Evolutionary conservation across 2,329 filamentous ascomycete genomes (phyloP).

Genomic region (Xylaria multiplex): DNA sequence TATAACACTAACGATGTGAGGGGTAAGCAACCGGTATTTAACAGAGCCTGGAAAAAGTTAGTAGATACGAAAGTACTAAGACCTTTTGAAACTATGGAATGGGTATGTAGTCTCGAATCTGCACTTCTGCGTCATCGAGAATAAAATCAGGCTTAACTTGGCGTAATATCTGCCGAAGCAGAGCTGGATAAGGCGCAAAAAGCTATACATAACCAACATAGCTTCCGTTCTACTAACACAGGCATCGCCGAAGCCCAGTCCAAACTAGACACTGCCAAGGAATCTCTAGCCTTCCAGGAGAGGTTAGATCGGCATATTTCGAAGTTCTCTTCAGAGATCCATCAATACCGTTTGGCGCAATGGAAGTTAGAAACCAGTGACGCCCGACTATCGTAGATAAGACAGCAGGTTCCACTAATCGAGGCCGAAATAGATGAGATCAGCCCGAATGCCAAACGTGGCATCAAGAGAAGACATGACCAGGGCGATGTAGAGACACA

Average conservation of each 20-base stretch:
- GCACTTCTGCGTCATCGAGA: not conserved
- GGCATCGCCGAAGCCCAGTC: not conserved
- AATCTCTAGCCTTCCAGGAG: not conserved
- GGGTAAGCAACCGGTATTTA: conserved; percentile 39
- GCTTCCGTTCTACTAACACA: not conserved
- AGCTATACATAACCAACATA: no score
- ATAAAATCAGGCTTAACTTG: not conserved
- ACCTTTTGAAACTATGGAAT: conserved; percentile 45
- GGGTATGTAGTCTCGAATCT: conserved; percentile 29
- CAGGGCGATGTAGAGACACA: not conserved
- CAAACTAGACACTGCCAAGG: not conserved
- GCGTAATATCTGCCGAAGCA: not conserved
- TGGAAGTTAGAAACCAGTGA: not conserved
- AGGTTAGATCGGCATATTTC: not conserved
- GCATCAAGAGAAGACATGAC: not conserved
- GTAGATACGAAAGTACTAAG: conserved; percentile 46
- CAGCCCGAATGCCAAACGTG: not conserved
- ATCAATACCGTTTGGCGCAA: not conserved
- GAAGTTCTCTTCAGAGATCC: not conserved
- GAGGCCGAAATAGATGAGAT: conserved; percentile 8
- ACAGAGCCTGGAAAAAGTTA: conserved; percentile 49
- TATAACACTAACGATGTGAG: conserved; percentile 37
- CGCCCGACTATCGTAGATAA: conserved; percentile 9
- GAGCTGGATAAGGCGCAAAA: not conserved
- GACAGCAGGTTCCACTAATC: conserved; percentile 15